These are phyloP conservation scores for Cordyceps cateniannulata DNA, from an alignment of 2,329 filamentous ascomycete species.

Conservation along the genomic window DNA sequence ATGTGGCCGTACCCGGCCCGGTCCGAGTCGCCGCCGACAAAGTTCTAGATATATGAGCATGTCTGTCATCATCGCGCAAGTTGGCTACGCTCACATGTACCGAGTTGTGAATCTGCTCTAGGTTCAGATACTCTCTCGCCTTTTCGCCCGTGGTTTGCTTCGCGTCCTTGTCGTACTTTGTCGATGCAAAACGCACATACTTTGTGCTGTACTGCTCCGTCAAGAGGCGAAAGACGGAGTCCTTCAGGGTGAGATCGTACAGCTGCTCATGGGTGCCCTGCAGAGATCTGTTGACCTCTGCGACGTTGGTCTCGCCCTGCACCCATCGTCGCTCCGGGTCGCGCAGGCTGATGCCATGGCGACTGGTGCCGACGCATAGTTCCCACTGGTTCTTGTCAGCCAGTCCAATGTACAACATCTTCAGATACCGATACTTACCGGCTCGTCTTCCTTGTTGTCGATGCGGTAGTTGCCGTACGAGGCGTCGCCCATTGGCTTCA, in stretches of 20 bases:
- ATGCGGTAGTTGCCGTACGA: neutral
- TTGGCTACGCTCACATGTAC: conserved; percentile 1
- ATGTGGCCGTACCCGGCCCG: conserved; percentile 41
- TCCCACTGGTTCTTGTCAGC: neutral
- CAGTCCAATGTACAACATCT: neutral
- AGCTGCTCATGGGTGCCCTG: neutral
- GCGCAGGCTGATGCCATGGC: neutral
- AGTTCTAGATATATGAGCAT: neutral
- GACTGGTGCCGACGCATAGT: neutral
- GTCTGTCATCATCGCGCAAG: too few species aligned
- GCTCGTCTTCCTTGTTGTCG: neutral
- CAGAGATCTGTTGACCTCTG: neutral
- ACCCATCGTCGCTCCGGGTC: neutral
- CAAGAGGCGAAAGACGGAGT: conserved; percentile 21
- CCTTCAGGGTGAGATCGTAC: conserved; percentile 8
- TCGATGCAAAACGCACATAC: conserved; percentile 15
- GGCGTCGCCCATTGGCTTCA: neutral
- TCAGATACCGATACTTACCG: neutral
- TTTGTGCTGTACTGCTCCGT: conserved; percentile 20
- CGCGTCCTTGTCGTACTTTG: neutral
- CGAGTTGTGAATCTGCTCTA: neutral
- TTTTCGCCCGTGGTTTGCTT: neutral
- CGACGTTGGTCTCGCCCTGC: neutral
- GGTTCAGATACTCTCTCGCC: neutral
- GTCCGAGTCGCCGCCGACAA: neutral